Evolutionary conservation across 169 alveolate genomes (phyloP), one percentile per base, ranked within the genome.

Genomic region (Plasmodium vinckei): DNA sequence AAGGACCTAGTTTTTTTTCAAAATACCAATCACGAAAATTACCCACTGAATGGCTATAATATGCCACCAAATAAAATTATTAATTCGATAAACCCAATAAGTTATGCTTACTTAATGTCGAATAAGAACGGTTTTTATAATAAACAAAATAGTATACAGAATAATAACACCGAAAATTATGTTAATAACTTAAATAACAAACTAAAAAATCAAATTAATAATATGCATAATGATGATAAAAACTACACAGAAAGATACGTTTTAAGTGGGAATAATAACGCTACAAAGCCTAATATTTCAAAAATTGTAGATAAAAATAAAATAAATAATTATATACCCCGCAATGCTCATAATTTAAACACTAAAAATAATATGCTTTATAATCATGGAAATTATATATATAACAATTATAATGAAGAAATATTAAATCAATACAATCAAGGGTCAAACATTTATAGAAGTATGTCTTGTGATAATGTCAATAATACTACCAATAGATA

Each of bases 401-500:
- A 68, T 63, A 27, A 33, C 39, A 7, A 73, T 44, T 19, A 73
- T 33, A 73, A 59, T 51, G 33, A 63, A 42, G 12, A 23, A 21
- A 49, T 25, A 7, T 17, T 57, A 61, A 0, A 51, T 57, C 57
- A 73, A 25, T 64, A 25, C 6, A 73, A 61, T 6, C 49, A 10
- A 15, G 23, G 33, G 13, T 25, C 46, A 23, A 63, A 63, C n/a
- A 75, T 63, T 61, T 27, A 56, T 44, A 63, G 72, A 17, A 46
- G 27, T 63, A 23, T 53, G 47, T 75, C 88, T 12, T 75, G n/a
- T 63, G 75, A 75, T n/a, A 63, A 75, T 47, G 61, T 10, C 25
- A 25, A 53, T 23, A 19, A 15, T 15, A 13, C n/a, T 51, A 63
- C 10, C 21, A 25, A 23, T 63, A 63, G 15, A 25, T 25, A 21